These are phyloP conservation scores for Phytophthora syringae DNA, from an alignment of 352 stramenopile species.

Conservation along the genomic window DNA sequence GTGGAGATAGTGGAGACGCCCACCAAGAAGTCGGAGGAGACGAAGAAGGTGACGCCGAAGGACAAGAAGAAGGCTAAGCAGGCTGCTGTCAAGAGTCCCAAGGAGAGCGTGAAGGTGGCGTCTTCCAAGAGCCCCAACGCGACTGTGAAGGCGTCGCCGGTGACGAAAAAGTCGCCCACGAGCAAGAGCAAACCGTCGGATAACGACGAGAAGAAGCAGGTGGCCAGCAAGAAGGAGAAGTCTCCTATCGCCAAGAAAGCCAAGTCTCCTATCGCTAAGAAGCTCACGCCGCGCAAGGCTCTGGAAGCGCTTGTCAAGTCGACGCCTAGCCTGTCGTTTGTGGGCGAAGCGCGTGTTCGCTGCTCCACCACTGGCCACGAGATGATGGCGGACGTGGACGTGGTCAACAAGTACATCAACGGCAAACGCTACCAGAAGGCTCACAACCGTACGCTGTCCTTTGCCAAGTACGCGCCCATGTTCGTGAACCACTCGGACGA, in stretches of 20 bases:
- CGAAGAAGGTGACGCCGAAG: slow-evolving; percentile 11
- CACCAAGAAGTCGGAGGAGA: slow-evolving; percentile 14
- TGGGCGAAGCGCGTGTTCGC: slow-evolving; percentile 53
- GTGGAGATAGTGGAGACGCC: slow-evolving; percentile 7
- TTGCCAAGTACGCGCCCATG: slow-evolving; percentile 67
- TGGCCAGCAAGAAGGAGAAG: slow-evolving; percentile 9
- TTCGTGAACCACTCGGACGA: slow-evolving; percentile 68
- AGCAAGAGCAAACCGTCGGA: slow-evolving; percentile 14
- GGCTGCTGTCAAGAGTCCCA: neutral
- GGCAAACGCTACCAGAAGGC: slow-evolving; percentile 71
- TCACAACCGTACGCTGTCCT: slow-evolving; percentile 48
- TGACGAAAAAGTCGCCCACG: slow-evolving; percentile 17
- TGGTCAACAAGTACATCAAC: slow-evolving; percentile 58
- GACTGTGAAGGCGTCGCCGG: slow-evolving; percentile 2
- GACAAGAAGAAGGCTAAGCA: slow-evolving; percentile 28
- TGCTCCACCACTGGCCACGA: slow-evolving; percentile 72
- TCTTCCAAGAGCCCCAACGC: slow-evolving; percentile 16
- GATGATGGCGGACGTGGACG: slow-evolving; percentile 62
- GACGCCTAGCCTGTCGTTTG: slow-evolving; percentile 48
- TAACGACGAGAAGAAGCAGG: slow-evolving; percentile 18
- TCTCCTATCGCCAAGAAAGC: slow-evolving; percentile 1
- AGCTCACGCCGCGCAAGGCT: slow-evolving; percentile 20
- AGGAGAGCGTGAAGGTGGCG: neutral
- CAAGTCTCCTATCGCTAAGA: slow-evolving; percentile 7
- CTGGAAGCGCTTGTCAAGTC: slow-evolving; percentile 56